phyloP scores from a whole-genome alignment of 2,329 filamentous ascomycete species.

The Colletotrichum lini region DNA sequence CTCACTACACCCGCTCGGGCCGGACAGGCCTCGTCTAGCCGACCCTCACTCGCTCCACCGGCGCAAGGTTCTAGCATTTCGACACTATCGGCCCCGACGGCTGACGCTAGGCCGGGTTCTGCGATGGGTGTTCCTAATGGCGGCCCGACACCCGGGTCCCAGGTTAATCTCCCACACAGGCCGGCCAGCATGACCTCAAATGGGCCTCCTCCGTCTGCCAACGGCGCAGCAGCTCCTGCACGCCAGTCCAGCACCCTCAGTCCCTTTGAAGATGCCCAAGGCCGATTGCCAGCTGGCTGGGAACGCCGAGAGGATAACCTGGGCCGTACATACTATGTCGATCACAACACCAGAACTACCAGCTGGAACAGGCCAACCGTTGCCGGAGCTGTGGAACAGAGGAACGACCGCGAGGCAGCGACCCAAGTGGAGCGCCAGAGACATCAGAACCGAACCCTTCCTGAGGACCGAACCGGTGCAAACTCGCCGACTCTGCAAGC shows the following conservation, averaged over 20 bases:
- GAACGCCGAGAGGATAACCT: slow-evolving; percentile 96
- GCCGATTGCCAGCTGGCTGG: slow-evolving; percentile 92
- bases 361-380: slow-evolving; percentile 94
- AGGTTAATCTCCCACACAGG: slow-evolving; percentile 60
- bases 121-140: slow-evolving; percentile 67
- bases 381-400: slow-evolving; percentile 81
- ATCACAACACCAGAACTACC: slow-evolving; percentile 96
- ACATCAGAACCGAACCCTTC: slow-evolving; percentile 95
- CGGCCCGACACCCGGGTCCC: slow-evolving; percentile 55
- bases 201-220: slow-evolving; percentile 49
- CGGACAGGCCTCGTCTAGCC: slow-evolving; percentile 58
- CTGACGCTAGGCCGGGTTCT: slow-evolving; percentile 67
- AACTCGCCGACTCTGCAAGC: slow-evolving; percentile 86
- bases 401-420: slow-evolving; percentile 87
- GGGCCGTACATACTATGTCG: slow-evolving; percentile 96
- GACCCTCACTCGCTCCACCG: slow-evolving; percentile 61
- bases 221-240: slow-evolving; percentile 49
- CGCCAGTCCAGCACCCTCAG: slow-evolving; percentile 71
- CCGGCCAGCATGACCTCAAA: slow-evolving; percentile 62
- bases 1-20: slow-evolving; percentile 78
- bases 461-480: slow-evolving; percentile 93
- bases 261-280: slow-evolving; percentile 96
- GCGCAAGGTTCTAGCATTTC: slow-evolving; percentile 60
- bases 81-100: slow-evolving; percentile 58
- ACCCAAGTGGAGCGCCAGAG: slow-evolving; percentile 93